Evolutionary conservation across 2,329 filamentous ascomycete genomes (phyloP).

Genomic region (Diplodia intermedia): DNA sequence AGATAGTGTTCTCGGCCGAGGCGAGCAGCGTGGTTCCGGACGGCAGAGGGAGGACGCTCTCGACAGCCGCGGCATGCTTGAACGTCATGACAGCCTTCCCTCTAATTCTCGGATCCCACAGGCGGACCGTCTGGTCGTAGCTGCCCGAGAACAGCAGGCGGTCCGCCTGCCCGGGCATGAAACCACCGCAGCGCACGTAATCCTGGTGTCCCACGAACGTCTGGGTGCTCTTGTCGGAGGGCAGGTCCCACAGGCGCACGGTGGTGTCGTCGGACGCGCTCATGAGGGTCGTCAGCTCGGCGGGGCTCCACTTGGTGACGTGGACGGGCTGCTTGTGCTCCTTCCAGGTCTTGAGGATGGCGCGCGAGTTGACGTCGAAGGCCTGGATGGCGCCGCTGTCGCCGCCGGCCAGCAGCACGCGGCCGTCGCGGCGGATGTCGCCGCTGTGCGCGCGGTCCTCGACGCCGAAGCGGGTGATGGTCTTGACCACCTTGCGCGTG

Average conservation of each 20-base stretch:
- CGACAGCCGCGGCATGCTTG: slow-evolving; percentile 88
- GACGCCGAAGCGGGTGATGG: slow-evolving; percentile 80
- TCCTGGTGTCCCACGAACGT: slow-evolving; percentile 88
- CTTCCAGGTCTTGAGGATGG: slow-evolving; percentile 94
- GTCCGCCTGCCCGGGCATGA: slow-evolving; percentile 75
- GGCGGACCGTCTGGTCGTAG: slow-evolving; percentile 90
- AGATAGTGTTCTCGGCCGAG: slow-evolving; percentile 83
- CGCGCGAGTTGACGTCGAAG: slow-evolving; percentile 87
- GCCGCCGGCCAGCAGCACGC: slow-evolving; percentile 88
- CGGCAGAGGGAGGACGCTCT: slow-evolving; percentile 85
- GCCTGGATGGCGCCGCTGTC: slow-evolving; percentile 93
- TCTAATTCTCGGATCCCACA: slow-evolving; percentile 88
- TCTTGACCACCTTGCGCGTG: slow-evolving; percentile 90
- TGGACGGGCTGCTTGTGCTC: slow-evolving; percentile 94
- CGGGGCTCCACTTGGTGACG: slow-evolving; percentile 88
- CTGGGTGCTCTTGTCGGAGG: slow-evolving; percentile 75
- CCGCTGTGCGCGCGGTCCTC: slow-evolving; percentile 89
- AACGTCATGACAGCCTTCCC: slow-evolving; percentile 80
- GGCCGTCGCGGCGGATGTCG: slow-evolving; percentile 85
- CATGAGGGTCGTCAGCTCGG: slow-evolving; percentile 84
- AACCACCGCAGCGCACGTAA: slow-evolving; percentile 87
- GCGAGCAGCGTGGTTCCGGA: slow-evolving; percentile 87
- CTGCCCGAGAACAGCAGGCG: slow-evolving; percentile 86
- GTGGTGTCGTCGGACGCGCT: slow-evolving; percentile 92
- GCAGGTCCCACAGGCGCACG: slow-evolving; percentile 92